These are phyloP conservation scores for Colletotrichum scovillei DNA, from an alignment of 2,329 filamentous ascomycete genomes.

Conservation along the genomic window DNA sequence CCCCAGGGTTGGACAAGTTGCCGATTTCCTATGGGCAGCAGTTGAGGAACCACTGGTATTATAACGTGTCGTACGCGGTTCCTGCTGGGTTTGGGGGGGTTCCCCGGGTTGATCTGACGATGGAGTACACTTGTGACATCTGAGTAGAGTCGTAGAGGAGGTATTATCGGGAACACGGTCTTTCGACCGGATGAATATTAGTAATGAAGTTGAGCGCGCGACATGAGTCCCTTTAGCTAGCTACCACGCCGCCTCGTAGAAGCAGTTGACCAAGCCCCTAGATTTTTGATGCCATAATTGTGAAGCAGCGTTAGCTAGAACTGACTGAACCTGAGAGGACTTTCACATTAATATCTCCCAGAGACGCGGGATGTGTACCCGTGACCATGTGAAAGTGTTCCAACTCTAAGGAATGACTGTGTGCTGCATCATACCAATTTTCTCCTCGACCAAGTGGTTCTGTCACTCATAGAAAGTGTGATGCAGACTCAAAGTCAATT, in stretches of 20 bases:
- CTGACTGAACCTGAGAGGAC: not conserved
- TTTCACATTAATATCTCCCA: not conserved
- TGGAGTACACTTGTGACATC: constrained; percentile 42
- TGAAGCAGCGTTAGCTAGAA: no score
- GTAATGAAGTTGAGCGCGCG: not conserved
- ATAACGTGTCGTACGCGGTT: constrained; percentile 59
- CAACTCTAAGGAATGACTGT: not conserved
- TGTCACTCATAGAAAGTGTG: not conserved
- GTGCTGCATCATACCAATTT: not conserved
- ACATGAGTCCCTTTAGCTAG: no score
- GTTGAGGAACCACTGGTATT: constrained; percentile 54
- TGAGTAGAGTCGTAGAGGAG: not conserved
- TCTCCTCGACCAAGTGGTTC: not conserved
- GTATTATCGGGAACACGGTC: not conserved
- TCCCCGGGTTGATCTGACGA: constrained; percentile 49
- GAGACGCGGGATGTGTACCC: not conserved
- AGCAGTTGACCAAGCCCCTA: not conserved
- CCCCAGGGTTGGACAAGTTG: constrained; percentile 49
- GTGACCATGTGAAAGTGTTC: not conserved
- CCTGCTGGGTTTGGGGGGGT: constrained; percentile 51
- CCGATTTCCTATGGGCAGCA: constrained; percentile 49
- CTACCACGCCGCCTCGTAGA: no score
- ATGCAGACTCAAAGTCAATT: not conserved
- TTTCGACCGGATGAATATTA: not conserved
- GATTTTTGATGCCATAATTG: not conserved